Percentiles rank a stretch among this genome's conserved stretches.
These are phyloP conservation scores for Lactarius deliciosus DNA, from an alignment of 768 basidiomycete species.

Conservation along the genomic window DNA sequence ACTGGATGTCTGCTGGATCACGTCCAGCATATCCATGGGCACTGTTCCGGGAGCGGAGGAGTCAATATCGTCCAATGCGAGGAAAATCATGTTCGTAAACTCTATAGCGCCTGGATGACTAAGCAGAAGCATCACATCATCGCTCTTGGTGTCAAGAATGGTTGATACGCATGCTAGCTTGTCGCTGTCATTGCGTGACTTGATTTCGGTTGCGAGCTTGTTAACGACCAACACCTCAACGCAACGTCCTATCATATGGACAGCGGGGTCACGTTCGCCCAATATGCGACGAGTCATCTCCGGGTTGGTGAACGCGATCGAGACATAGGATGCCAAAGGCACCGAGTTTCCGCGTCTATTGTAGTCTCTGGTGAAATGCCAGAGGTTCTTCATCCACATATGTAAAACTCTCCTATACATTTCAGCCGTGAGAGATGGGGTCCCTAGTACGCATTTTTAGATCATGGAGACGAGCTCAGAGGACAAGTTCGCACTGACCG, in stretches of 20 bases:
- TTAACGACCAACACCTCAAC: neutral
- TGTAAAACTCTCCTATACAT: neutral
- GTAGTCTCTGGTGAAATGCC: neutral
- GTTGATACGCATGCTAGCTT: neutral
- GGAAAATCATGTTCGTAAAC: neutral
- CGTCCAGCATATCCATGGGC: neutral
- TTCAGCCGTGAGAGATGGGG: neutral
- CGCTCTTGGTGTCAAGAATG: neutral
- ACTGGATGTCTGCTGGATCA: neutral
- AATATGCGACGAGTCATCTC: neutral
- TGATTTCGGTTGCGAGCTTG: neutral
- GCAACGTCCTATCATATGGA: neutral
- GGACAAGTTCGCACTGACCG: neutral
- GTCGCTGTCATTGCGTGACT: neutral
- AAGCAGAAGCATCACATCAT: neutral
- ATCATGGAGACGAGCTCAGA: neutral
- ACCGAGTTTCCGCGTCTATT: neutral
- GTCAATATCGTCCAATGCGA: neutral
- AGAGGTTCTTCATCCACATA: conserved; percentile 6
- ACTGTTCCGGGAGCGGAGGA: fast-evolving
- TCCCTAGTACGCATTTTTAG: neutral
- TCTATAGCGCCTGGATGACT: neutral
- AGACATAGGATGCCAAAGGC: no score
- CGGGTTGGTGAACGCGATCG: no score
- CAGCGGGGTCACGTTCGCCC: neutral